Evolutionary conservation across 371 early-diverging fungal genomes (phyloP), one percentile per base, ranked within the genome.

Genomic region (Mucor racemosus): DNA sequence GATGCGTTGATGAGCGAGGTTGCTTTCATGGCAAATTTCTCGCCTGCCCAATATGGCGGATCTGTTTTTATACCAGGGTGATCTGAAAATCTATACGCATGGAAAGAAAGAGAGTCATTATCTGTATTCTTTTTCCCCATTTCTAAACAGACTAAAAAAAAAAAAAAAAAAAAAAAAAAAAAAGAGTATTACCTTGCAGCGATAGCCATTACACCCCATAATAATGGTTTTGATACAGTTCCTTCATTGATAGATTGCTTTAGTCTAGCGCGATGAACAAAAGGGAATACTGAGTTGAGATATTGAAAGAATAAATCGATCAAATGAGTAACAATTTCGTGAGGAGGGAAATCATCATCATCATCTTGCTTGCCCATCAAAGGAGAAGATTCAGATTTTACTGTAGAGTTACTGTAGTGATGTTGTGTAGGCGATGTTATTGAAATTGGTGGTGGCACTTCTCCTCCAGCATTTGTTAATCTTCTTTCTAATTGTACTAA

Each of bases 401-500:
- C 50, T 50, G 13, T 10, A 11, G 50, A 26, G 17, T 21, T 65
- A 35, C 48, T 33, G 17, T 40, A 9, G 11, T 62, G 42, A 5
- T 19, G 42, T 11, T 36, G 34, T 62, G n/a, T 50, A 8, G 39
- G 31, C n/a, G 59, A 39, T 39, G 31, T 38, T n/a, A 21, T 46
- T 11, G 39, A 58, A 15, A 65, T 58, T 14, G 65, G 65, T 4
- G 68, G 64, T 35, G 68, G 68, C 0, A 68, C 5, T 44, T 58
- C 64, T 7, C 14, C 60, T 17, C 62, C 75, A 31, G 46, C 50
- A 19, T 41, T 74, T 57, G 73, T 19, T n/a, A 91, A 71, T 39
- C 88, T 75, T 55, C 79, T 78, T 69, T 91, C 92, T 69, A 90
- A 78, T 64, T 85, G 86, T 53, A 81, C 87, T 36, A 93, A 75